These are phyloP conservation scores for Blastobotrys attinorum DNA, from an alignment of 805 yeast species.

Conservation along the genomic window DNA sequence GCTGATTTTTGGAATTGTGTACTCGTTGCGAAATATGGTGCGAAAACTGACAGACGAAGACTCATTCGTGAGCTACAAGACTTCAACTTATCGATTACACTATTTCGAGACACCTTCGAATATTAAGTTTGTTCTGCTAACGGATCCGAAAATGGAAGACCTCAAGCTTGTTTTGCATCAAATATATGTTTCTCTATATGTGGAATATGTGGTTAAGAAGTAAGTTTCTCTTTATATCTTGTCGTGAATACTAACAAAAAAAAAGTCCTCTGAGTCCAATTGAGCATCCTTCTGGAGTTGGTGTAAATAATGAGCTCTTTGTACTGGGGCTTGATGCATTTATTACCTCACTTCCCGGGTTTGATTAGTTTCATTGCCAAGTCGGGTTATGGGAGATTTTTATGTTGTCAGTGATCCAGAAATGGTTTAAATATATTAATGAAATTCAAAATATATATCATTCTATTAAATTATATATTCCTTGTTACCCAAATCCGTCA, in stretches of 20 bases:
- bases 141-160: constrained; percentile 55
- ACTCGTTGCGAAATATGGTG: constrained; percentile 70
- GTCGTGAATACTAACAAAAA: constrained; percentile 6
- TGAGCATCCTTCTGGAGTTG: constrained; percentile 46
- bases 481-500: too few relatives aligned
- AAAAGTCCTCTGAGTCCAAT: constrained; percentile 43
- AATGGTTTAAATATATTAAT: too few relatives aligned
- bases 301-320: constrained; percentile 51
- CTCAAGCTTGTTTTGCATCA: constrained; percentile 48
- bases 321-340: constrained; percentile 47
- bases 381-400: too few relatives aligned
- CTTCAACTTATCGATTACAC: constrained; percentile 73
- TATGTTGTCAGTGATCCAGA: too few relatives aligned
- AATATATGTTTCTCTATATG: constrained; percentile 51
- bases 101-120: constrained; percentile 74
- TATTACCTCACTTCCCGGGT: constrained; percentile 28
- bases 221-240: constrained; percentile 31
- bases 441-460: too few relatives aligned
- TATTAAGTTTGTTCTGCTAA: constrained; percentile 62
- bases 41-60: constrained; percentile 40
- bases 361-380: constrained; percentile 10
- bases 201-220: constrained; percentile 56
- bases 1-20: constrained; percentile 76
- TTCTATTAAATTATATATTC: too few relatives aligned
- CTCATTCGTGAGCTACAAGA: constrained; percentile 32